Base-by-base conservation (phyloP, 2,329 filamentous ascomycete genomes). In the Pseudonectria buxi region DNA sequence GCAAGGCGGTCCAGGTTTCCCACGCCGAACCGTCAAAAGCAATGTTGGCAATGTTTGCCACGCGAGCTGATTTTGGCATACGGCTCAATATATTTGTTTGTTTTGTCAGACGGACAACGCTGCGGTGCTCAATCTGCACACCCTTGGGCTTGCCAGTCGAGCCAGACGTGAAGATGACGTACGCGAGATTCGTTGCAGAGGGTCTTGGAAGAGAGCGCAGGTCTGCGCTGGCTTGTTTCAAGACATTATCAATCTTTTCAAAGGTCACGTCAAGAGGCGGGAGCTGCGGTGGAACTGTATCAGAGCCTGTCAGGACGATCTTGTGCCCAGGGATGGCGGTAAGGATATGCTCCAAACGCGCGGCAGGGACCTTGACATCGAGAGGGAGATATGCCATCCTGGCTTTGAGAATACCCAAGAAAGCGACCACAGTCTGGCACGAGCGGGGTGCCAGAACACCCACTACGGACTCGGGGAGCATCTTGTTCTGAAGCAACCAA, bases 361-460 rank as follows among this genome's bases (percentile, higher is more conserved):
- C 41, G 15, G 26, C 24, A 9, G 44, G 44, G 4, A 38, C 26
- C 7, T 38, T 42, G 15, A 38, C 22, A 24, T 46, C 44, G 10
- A 46, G 30, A 2, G 44, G 44, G 2, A 46, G 14, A 28, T 46
- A 46, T 3, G 41, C 41, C 4, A 42, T 26, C 14, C 16, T 36
- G 3, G 44, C 39, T n/a, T 46, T 46, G 14, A 46, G 28, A 31
- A 44, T 37, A n/a, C 41, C 41, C 9, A 44, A 18, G 27, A 39
- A 37, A 7, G 41, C 39, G 6, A 38, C 25, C 12, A 41, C 27
- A 10, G 38, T 42, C 18, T 40, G 26, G 12, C 44, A 44, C 7
- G 38, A 44, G 3, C 45, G 40, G 10, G 25, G 28, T 4, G 44
- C 33, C 10, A 40, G 26, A 13, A 46, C 33, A 6, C 39, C 39